Evolutionary conservation across 352 stramenopile genomes (phyloP), one percentile per base, ranked within the genome.

Genomic region (Lagenidium giganteum): DNA sequence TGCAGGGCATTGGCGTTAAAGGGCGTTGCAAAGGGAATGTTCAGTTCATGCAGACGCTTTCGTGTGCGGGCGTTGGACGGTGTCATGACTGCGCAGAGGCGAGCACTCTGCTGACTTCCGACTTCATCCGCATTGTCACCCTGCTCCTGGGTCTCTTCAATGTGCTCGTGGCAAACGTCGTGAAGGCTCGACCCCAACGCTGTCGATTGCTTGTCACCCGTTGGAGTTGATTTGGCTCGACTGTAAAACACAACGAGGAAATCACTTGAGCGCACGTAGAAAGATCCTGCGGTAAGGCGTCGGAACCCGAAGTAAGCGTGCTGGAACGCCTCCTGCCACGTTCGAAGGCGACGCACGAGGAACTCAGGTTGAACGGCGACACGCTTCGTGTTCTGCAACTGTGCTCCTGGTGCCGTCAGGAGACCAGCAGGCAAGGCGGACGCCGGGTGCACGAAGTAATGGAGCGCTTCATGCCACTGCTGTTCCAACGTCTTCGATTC

Each of bases 291-390:
- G 20, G 27, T 5, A 28, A 1, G 21, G 17, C 24, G 55, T 8
- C 72, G 78, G 23, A 87, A 83, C 7, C 54, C 62, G 49, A 87
- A 70, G 48, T 91, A 91, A 17, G 73, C 57, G 27, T 86, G 59
- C 16, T 64, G 75, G 46, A 91, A 85, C n/a, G 75, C 54, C 20
- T 79, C 62, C 36, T 88, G 75, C 78, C 78, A 91, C 4, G 64
- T 63, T 11, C 67, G 57, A 45, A 82, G 69, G 2, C 78, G 61
- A 5, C 67, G 43, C 12, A 59, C 55, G n/a, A 83, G 80, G 41
- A 85, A 90, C 13, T 59, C 55, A 18, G n/a, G n/a, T n/a, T n/a
- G n/a, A n/a, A n/a, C n/a, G n/a, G n/a, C n/a, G n/a, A n/a, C n/a
- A n/a, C n/a, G n/a, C n/a, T n/a, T n/a, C n/a, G 26, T 51, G 24